Evolutionary conservation across 108 stramenopile species (phyloP), one percentile per base, ranked within the genome.

Genomic region (Fragilariopsis cylindrus): DNA sequence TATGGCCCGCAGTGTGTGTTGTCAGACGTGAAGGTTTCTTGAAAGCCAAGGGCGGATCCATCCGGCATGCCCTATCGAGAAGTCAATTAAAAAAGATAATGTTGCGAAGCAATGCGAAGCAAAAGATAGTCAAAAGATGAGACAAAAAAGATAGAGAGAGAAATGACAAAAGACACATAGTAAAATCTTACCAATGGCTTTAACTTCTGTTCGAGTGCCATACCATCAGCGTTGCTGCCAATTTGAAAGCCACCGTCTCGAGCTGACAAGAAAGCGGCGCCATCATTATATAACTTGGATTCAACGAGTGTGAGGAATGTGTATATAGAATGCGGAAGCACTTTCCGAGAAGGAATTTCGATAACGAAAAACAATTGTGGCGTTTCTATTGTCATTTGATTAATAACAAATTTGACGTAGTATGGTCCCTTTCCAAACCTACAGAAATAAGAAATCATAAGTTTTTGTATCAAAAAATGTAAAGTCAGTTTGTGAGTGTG

Each of bases 271-370:
- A 80, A 75, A 8, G 57, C 58, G 2, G 70, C 49, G 6, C 62
- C 62, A 47, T 56, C 74, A 12, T 70, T 65, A 48, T 80, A 80
- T 15, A 80, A 19, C 19, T 57, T 52, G 30, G 62, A 46, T 8
- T 74, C 73, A 19, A 75, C 74, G 50, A 80, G 73, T 15, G 73
- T 48, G 16, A 80, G 64, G 57, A 80, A 75, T 7, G 69, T 74
- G 48, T 49, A 74, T 1, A 64, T 66, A 19, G 73, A 69, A 74
- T 71, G 74, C 7, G 79, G 73, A 46, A 80, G 47, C 18, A 19
- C 15, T 8, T 65, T 62, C 12, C 52, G 57, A 4, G 76, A 47
- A 43, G 58, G 13, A 21, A 76, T 41, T 54, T 76, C 76, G 30
- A 76, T 60, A 12, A 71, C 65, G 50, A 76, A 76, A 12, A 58